Base-by-base conservation (phyloP, 176 grass and related monocot species). In the Poa pratensis region DNA sequence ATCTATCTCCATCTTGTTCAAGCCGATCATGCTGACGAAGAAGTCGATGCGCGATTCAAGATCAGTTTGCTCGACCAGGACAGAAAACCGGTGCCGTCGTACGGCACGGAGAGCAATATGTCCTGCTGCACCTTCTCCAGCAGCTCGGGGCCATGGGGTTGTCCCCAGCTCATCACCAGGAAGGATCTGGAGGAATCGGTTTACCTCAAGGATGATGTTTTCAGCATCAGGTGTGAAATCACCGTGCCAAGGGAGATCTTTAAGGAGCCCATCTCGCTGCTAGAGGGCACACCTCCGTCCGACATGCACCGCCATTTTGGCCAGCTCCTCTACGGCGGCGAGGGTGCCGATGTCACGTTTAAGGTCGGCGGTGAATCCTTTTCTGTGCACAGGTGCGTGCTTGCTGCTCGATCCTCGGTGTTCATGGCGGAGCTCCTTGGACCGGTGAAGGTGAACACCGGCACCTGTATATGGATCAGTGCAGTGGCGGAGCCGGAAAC, bases 101-200 rank as follows among this genome's bases (percentile, higher is more conserved):
- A 32, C 50, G 61, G 19, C 71, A 4, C 1, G 37, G 42, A n/a
- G 19, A 2, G 45, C 71, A 4, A 6, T 37, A 37, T 37, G 17
- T 6, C 11, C 0, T 40, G n/a, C 20, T 60, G 1, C 34, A 66
- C 54, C 49, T 85, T 85, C 63, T 72, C 82, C 26, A 20, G 71
- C 51, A 85, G 75, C 10, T 3, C 18, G 10, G 24, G 24, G 5
- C 45, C 40, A 14, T 85, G 71, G 48, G 71, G 82, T 6, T 63
- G 34, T 32, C 16, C 34, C 13, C 30, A 22, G 26, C 27, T 88
- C 78, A 45, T 88, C 28, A 19, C 42, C 4, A 66, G 71, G 15
- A 17, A 15, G 13, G 49, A 70, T 2, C 49, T 84, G 2, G 86
- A 88, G 80, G 46, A n/a, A 9, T 84, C 73, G 4, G 0, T 17